phyloP scores from a whole-genome alignment of 1,284 basidiomycete genomes.

The Neotropicomus parvogracilis region DNA sequence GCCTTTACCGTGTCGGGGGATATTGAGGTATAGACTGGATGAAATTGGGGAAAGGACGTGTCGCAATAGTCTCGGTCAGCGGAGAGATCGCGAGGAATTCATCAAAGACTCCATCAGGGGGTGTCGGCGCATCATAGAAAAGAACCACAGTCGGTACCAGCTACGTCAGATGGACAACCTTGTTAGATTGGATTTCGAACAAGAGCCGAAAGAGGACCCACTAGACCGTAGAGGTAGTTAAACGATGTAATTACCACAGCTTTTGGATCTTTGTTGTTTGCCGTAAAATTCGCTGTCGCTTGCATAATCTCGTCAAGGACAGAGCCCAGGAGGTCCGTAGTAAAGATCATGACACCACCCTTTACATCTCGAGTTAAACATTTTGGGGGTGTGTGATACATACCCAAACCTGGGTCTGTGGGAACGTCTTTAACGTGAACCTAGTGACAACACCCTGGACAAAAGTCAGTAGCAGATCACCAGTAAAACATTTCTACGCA shows the following conservation, averaged over 20 bases:
- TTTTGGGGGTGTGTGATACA: neutral
- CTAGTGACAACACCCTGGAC: slow-evolving; percentile 59
- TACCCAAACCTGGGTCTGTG: slow-evolving; percentile 59
- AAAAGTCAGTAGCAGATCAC: neutral
- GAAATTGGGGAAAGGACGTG: slow-evolving; percentile 35
- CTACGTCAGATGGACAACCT: slow-evolving; percentile 20
- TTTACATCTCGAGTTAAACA: slow-evolving; percentile 20
- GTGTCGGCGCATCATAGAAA: slow-evolving; percentile 53
- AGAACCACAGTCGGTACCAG: slow-evolving; percentile 11
- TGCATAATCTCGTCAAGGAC: slow-evolving; percentile 5
- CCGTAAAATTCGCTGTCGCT: slow-evolving; percentile 50
- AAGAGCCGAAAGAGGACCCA: slow-evolving; percentile 14
- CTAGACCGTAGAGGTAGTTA: slow-evolving; percentile 42
- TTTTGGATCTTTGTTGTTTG: slow-evolving; percentile 52
- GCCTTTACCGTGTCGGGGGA: slow-evolving; percentile 6
- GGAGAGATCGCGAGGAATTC: slow-evolving; percentile 36
- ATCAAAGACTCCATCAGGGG: slow-evolving; percentile 49
- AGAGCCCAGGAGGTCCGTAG: too few relatives aligned
- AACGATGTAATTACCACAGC: slow-evolving; percentile 55
- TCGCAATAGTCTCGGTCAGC: slow-evolving; percentile 29
- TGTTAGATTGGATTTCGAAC: neutral
- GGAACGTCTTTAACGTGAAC: slow-evolving; percentile 50
- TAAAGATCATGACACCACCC: slow-evolving; percentile 52
- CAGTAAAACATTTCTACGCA: slow-evolving; percentile 26
- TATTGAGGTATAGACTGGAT: slow-evolving; percentile 9